These are phyloP conservation scores for Kodamaea neixiangensis DNA, from an alignment of 805 yeast species.

Conservation along the genomic window DNA sequence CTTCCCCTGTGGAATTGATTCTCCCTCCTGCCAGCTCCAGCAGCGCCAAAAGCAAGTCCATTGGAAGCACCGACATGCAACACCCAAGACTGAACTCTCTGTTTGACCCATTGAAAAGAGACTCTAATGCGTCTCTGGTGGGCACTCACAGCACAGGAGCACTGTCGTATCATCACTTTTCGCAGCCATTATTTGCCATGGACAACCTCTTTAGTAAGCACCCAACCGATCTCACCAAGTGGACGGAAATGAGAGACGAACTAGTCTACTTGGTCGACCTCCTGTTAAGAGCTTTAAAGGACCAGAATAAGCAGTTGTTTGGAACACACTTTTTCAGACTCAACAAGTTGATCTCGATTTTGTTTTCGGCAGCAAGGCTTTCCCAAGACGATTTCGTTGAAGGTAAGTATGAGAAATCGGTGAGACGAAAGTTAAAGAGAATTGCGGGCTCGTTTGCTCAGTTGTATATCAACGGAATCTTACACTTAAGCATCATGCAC, in stretches of 20 bases:
- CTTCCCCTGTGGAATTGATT: background rate
- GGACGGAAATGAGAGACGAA: conserved; percentile 57
- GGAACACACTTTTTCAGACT: conserved; percentile 53
- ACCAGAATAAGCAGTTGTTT: conserved; percentile 53
- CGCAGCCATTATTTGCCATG: conserved; percentile 41
- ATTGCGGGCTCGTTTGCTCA: conserved; percentile 59
- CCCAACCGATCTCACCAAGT: conserved; percentile 57
- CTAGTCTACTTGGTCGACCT: conserved; percentile 50
- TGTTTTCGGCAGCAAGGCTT: conserved; percentile 58
- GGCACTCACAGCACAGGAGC: conserved; percentile 26
- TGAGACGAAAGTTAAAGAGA: conserved; percentile 52
- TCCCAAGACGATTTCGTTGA: conserved; percentile 51
- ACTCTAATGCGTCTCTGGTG: conserved; percentile 37
- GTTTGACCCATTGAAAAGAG: conserved; percentile 38
- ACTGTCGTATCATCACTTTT: conserved; percentile 43
- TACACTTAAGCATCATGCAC: conserved; percentile 53
- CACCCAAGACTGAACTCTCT: conserved; percentile 13
- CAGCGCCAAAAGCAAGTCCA: background rate
- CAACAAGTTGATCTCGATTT: conserved; percentile 51
- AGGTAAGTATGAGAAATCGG: conserved; percentile 47
- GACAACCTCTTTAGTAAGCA: conserved; percentile 56
- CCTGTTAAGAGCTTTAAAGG: conserved; percentile 52
- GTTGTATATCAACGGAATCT: conserved; percentile 61
- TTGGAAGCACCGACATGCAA: background rate
- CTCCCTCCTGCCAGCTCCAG: background rate